These are phyloP conservation scores for Rugosomyces carneus DNA, from an alignment of 1,284 basidiomycete species.

Conservation along the genomic window DNA sequence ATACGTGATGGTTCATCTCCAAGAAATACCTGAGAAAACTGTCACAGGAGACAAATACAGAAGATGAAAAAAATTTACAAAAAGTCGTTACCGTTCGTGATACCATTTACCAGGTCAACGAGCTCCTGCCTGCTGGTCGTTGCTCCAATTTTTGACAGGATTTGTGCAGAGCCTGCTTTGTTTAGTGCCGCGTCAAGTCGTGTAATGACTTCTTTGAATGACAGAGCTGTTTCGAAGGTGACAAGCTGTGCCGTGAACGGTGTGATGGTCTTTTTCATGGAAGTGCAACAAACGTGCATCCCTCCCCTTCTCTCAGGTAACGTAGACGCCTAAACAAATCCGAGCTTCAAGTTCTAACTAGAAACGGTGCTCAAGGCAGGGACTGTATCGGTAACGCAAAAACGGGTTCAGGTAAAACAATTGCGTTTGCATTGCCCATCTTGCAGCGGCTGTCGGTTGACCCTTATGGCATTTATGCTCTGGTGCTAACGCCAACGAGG, in stretches of 20 bases:
- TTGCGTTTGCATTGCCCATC: conserved; percentile 95
- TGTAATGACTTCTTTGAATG: conserved; percentile 34
- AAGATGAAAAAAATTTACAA: conserved; percentile 34
- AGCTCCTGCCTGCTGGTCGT: conserved; percentile 34
- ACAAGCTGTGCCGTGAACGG: conserved; percentile 37
- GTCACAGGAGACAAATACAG: not conserved
- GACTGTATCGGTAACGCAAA: conserved; percentile 98
- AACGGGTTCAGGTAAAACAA: conserved; percentile 97
- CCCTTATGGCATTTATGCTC: conserved; percentile 90
- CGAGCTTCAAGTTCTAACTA: not conserved
- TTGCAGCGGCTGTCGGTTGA: conserved; percentile 84
- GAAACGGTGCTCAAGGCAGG: conserved; percentile 42
- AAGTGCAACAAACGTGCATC: conserved; percentile 88
- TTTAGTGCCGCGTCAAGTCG: conserved; percentile 41
- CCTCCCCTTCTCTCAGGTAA: conserved; percentile 79
- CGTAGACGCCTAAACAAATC: not conserved
- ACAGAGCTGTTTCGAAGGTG: conserved; percentile 36
- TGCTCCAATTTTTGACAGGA: conserved; percentile 24
- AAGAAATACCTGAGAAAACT: conserved; percentile 36
- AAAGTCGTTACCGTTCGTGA: conserved; percentile 36
- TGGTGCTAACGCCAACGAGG: conserved; percentile 94
- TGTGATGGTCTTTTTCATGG: conserved; percentile 27
- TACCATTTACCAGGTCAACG: conserved; percentile 25
- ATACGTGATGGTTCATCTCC: conserved; percentile 33
- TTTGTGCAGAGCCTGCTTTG: conserved; percentile 27